Percentiles rank a stretch among this genome's conserved stretches.
Evolutionary conservation across 176 grass and related monocot genomes (phyloP).

Genomic region (Echinochloa phyllopogon): DNA sequence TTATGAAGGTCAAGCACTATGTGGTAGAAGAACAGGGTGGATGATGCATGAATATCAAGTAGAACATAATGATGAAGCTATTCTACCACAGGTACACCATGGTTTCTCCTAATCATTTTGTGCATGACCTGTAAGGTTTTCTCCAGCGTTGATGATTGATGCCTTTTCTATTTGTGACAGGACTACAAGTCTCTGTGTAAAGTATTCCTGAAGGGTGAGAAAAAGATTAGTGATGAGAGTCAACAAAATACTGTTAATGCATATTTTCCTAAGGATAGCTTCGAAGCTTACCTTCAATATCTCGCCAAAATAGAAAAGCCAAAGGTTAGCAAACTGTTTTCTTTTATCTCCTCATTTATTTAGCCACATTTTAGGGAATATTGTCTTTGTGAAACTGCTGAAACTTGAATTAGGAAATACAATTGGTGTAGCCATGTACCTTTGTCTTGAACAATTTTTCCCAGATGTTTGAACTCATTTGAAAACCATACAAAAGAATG

Average conservation of each 20-base stretch:
- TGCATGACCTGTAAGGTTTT: not conserved
- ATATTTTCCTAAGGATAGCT: slow-evolving; percentile 20
- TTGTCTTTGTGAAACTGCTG: slow-evolving; percentile 2
- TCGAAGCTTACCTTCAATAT: slow-evolving; percentile 36
- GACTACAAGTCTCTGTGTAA: slow-evolving; percentile 66
- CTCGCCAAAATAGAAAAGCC: slow-evolving; percentile 45
- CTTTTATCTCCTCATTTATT: not conserved
- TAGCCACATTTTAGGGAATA: not conserved
- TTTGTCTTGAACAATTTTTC: slow-evolving; percentile 1
- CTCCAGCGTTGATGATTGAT: slow-evolving; percentile 22
- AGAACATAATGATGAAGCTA: slow-evolving; percentile 38
- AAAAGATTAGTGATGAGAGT: slow-evolving; percentile 34
- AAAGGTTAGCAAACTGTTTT: slow-evolving; percentile 42
- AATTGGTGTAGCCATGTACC: not conserved
- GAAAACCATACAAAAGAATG: not conserved
- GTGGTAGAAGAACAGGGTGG: slow-evolving; percentile 53
- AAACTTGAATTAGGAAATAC: not conserved
- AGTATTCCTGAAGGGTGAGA: slow-evolving; percentile 46
- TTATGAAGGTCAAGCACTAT: slow-evolving; percentile 47
- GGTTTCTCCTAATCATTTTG: not conserved
- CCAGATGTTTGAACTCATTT: slow-evolving; percentile 1
- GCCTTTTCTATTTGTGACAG: slow-evolving; percentile 44
- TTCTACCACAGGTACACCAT: slow-evolving; percentile 44
- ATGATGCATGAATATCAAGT: slow-evolving; percentile 60
- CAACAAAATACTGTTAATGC: slow-evolving; percentile 26